Percentiles rank a stretch among this genome's conserved stretches.
These are phyloP conservation scores for Spongiforma sp. DNA, from an alignment of 1,284 basidiomycete genomes.

Conservation along the genomic window DNA sequence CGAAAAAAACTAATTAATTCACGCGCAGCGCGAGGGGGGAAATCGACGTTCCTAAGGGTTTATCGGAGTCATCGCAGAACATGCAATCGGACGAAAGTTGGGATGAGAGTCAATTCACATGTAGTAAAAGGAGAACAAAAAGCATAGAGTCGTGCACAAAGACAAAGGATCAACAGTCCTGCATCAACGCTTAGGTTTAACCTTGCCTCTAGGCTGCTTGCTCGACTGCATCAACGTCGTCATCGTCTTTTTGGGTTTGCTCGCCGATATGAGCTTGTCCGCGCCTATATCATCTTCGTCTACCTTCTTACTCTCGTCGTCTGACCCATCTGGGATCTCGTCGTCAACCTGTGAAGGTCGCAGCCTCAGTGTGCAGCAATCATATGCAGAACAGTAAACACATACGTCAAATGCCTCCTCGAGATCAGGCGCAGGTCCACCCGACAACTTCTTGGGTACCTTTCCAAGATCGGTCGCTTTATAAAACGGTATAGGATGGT, in stretches of 20 bases:
- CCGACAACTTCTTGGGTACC: constrained; percentile 78
- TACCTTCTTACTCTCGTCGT: constrained; percentile 50
- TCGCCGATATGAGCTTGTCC: constrained; percentile 55
- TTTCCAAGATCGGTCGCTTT: constrained; percentile 82
- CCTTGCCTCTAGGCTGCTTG: constrained; percentile 27
- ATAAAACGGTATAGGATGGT: constrained; percentile 93
- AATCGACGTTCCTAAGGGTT: too few species aligned
- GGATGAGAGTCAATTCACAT: too few species aligned
- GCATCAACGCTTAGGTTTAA: constrained; percentile 26
- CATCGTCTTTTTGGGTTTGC: constrained; percentile 43
- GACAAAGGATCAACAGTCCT: too few species aligned
- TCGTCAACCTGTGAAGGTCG: constrained; percentile 53
- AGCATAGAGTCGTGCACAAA: too few species aligned
- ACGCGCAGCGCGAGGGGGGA: too few species aligned
- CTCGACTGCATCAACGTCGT: constrained; percentile 16
- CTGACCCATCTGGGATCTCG: constrained; percentile 51
- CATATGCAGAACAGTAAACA: too few species aligned
- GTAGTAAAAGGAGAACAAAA: too few species aligned
- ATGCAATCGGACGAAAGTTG: too few species aligned
- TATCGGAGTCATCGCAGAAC: too few species aligned
- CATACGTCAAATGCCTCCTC: constrained; percentile 82
- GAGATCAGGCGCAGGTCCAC: constrained; percentile 80
- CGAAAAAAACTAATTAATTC: too few species aligned
- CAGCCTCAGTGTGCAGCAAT: too few species aligned
- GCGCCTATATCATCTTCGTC: constrained; percentile 46